phyloP scores from a whole-genome alignment of 1,284 basidiomycete species.

The Cutaneotrichosporon sp. region DNA sequence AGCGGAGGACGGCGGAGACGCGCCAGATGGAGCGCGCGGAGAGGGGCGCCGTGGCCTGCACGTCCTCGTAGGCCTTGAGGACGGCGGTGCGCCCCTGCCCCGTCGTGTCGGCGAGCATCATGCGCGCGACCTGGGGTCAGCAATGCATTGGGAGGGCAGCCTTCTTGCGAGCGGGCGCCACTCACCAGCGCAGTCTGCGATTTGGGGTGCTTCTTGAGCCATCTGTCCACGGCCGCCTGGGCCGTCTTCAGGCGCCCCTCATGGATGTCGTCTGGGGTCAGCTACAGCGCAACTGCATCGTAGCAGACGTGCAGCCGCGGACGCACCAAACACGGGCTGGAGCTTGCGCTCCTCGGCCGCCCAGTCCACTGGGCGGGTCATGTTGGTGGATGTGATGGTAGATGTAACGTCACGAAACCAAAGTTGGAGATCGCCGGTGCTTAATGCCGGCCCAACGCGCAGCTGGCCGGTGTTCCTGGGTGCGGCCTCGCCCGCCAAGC shows the following conservation, averaged over 20 bases:
- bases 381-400: background rate
- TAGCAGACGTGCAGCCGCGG: background rate
- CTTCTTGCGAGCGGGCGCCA: background rate
- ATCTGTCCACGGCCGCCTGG: constrained; percentile 29
- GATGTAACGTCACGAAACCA: background rate
- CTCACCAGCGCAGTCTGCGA: constrained; percentile 45
- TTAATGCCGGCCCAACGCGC: too few species aligned
- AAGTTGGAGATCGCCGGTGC: background rate
- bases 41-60: constrained; percentile 32
- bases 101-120: constrained; percentile 34
- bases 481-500: too few species aligned
- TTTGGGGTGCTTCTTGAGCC: constrained; percentile 44
- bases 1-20: constrained; percentile 29
- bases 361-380: constrained; percentile 29
- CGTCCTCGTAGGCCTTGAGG: constrained; percentile 28
- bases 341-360: constrained; percentile 45
- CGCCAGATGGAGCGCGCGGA: constrained; percentile 35
- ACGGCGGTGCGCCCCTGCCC: constrained; percentile 22
- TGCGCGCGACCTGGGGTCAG: constrained; percentile 31
- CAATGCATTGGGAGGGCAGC: too few species aligned
- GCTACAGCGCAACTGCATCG: background rate
- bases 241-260: constrained; percentile 31
- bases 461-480: too few species aligned
- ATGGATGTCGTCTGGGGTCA: constrained; percentile 38
- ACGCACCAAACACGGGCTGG: constrained; percentile 41